Percentiles rank a stretch among this genome's conserved stretches.
These are phyloP conservation scores for Tuber borchii DNA, from an alignment of 495 filamentous ascomycete genomes.

Conservation along the genomic window DNA sequence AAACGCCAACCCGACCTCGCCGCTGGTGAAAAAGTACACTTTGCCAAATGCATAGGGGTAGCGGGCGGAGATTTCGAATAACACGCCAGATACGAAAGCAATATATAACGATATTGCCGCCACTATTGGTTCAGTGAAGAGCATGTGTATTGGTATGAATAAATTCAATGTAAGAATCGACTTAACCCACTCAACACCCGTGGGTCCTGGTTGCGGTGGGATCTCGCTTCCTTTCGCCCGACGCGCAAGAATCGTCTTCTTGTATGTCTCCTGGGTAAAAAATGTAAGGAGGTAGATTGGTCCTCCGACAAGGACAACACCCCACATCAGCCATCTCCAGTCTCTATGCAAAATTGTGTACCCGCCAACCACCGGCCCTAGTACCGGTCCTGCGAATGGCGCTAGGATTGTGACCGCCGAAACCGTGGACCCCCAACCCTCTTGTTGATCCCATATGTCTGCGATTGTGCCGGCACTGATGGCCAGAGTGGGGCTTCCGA, in stretches of 20 bases:
- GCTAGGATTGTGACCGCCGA: conserved; percentile 51
- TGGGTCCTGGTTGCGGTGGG: conserved; percentile 37
- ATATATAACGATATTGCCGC: conserved; percentile 55
- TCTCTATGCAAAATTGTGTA: conserved; percentile 55
- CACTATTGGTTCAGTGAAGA: conserved; percentile 60
- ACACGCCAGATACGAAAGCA: conserved; percentile 55
- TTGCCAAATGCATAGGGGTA: conserved; percentile 51
- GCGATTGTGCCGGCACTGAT: conserved; percentile 53
- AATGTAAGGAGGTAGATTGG: conserved; percentile 40
- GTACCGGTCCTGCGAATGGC: conserved; percentile 54
- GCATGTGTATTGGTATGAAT: conserved; percentile 56
- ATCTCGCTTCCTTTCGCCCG: conserved; percentile 46
- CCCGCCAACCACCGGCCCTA: conserved; percentile 57
- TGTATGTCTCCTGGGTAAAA: conserved; percentile 55
- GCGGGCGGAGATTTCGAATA: conserved; percentile 59
- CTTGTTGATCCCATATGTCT: conserved; percentile 49
- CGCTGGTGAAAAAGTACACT: conserved; percentile 49
- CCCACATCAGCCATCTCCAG: conserved; percentile 59
- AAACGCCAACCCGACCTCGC: conserved; percentile 54
- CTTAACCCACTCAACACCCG: conserved; percentile 43
- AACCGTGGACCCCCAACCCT: conserved; percentile 45
- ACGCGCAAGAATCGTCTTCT: conserved; percentile 50
- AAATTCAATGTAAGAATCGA: conserved; percentile 51
- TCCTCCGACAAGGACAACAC: conserved; percentile 46
- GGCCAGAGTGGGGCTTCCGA: conserved; percentile 52